Evolutionary conservation across 2,329 filamentous ascomycete species (phyloP).

Genomic region (Colletotrichum destructivum): DNA sequence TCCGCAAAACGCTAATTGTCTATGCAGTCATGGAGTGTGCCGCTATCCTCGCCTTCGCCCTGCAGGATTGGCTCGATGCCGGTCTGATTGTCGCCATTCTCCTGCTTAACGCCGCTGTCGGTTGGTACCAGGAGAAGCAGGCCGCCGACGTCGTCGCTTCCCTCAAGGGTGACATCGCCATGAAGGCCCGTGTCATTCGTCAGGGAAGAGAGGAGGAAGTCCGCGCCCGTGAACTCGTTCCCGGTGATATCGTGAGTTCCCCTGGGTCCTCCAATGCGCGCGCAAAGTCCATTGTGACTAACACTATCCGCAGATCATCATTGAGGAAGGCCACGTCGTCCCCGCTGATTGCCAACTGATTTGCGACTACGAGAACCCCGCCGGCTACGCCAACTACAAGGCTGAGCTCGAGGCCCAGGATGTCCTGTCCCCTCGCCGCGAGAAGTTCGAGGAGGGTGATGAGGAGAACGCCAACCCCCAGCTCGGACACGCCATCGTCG

Average conservation of each 20-base stretch:
- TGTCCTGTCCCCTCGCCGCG: slow-evolving; percentile 41
- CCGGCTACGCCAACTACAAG: slow-evolving; percentile 65
- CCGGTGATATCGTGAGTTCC: slow-evolving; percentile 79
- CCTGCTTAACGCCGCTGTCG: slow-evolving; percentile 81
- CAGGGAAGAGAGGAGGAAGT: slow-evolving; percentile 78
- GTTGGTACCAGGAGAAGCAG: slow-evolving; percentile 88
- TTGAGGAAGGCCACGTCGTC: slow-evolving; percentile 81
- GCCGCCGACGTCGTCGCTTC: slow-evolving; percentile 82
- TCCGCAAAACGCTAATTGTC: slow-evolving; percentile 36
- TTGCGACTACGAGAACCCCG: slow-evolving; percentile 76
- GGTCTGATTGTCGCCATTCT: slow-evolving; percentile 82
- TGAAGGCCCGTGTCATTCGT: slow-evolving; percentile 79
- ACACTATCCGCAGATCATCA: slow-evolving; percentile 66
- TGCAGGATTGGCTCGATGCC: slow-evolving; percentile 83
- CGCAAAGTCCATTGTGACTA: not conserved
- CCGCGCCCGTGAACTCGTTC: slow-evolving; percentile 81
- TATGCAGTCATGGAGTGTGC: slow-evolving; percentile 79
- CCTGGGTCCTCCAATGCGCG: not conserved
- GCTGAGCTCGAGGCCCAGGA: slow-evolving; percentile 76
- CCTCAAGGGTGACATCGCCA: slow-evolving; percentile 84
- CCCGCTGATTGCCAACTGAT: slow-evolving; percentile 80
- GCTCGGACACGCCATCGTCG: slow-evolving; percentile 77
- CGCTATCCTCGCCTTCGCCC: slow-evolving; percentile 80
- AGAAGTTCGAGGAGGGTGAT: slow-evolving; percentile 71
- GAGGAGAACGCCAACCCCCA: slow-evolving; percentile 67